Evolutionary conservation across 2,329 filamentous ascomycete species (phyloP), one percentile per base, ranked within the genome.

Genomic region (Microascus cirrosus): DNA sequence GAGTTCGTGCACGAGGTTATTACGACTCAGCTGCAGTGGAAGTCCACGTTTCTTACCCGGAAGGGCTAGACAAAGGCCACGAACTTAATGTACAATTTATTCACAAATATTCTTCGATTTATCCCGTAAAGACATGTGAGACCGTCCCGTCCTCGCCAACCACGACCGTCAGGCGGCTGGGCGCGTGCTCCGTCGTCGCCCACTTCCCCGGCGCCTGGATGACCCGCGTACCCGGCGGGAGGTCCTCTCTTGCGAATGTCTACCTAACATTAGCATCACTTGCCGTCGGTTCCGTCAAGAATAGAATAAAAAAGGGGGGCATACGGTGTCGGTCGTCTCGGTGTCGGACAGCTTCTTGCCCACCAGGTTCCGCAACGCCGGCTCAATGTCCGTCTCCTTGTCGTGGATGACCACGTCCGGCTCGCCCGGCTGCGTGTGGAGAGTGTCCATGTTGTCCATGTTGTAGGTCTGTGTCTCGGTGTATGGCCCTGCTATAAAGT

Each of bases 121-220:
- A 82, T 24, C 80, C 80, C 63, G 83, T 78, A 59, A 73, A 66
- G 59, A 85, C 81, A 61, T 83, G 79, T 57, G 77, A 76, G 51
- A 85, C 80, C n/a, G 77, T 82, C 54, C 82, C 82, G 59, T 84
- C 79, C 32, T 84, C 78, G 59, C 76, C 76, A 56, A 85, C 65
- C 62, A 83, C 76, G 28, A 86, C 74, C 59, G 85, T 85, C 60
- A 86, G 72, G 50, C 82, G 73, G 58, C 78, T 70, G 53, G 76
- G 71, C 1, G 70, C 68, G 65, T 76, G 78, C 64, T 85, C 82
- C 69, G 73, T 80, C 59, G 81, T 83, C 22, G 82, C 76, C 70
- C 83, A 78, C 65, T 66, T 68, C 57, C 79, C 80, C 0, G 81
- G 80, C 11, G 45, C 45, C 66, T 77, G 64, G 63, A 85, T 78